Conservation (phyloP, 805 yeast genomes). For the Teunomyces aglyptinius region DNA sequence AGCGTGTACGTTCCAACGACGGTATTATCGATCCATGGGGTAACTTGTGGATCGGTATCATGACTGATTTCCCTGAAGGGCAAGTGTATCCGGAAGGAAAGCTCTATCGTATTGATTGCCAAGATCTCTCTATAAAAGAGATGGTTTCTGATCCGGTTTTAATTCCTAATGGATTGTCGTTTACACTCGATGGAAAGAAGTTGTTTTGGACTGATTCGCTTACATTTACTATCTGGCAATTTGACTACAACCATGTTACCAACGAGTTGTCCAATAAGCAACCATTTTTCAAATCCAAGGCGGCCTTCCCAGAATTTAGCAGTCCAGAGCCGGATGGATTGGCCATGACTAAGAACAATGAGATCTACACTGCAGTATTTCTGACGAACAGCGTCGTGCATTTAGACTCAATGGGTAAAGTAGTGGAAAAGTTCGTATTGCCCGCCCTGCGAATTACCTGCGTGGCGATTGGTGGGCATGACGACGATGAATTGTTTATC, state of each 20-base stretch:
- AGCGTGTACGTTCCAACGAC: constrained; percentile 61
- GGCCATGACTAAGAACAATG: constrained; percentile 52
- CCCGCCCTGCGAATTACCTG: constrained; percentile 68
- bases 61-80: constrained; percentile 55
- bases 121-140: constrained; percentile 27
- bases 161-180: constrained; percentile 68
- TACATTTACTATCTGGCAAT: constrained; percentile 33
- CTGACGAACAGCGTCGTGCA: constrained; percentile 56
- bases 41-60: constrained; percentile 76
- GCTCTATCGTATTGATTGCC: constrained; percentile 32
- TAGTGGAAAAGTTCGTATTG: constrained; percentile 49
- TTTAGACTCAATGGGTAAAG: constrained; percentile 46
- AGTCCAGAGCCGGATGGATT: constrained; percentile 79
- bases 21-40: constrained; percentile 80
- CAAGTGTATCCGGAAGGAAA: constrained; percentile 50
- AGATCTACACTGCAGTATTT: constrained; percentile 68
- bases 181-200: constrained; percentile 24
- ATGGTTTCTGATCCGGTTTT: constrained; percentile 31
- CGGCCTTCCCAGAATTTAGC: constrained; percentile 16
- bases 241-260: constrained; percentile 33
- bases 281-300: constrained; percentile 15
- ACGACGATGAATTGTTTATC: constrained; percentile 57
- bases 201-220: constrained; percentile 44
- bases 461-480: constrained; percentile 56
- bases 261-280: constrained; percentile 27